Conservation (phyloP, 176 grass and related monocot genomes). For the Oryza longistaminata region DNA sequence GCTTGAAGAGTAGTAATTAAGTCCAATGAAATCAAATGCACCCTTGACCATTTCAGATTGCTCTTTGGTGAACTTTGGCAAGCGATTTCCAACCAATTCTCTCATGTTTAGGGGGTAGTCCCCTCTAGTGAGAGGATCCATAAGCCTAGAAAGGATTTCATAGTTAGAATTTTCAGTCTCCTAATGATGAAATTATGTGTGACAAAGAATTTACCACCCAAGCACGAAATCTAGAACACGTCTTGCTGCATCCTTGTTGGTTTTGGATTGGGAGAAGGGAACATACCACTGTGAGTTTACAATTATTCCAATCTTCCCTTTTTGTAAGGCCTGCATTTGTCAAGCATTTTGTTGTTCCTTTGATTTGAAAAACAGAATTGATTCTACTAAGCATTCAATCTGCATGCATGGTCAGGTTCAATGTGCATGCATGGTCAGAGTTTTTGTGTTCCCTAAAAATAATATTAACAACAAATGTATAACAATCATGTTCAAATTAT, state of each 20-base stretch:
- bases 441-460: too few relatives aligned
- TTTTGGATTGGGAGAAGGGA: conserved; percentile 45
- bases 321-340: conserved; percentile 42
- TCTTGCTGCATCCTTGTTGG: conserved; percentile 1
- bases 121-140: conserved; percentile 49
- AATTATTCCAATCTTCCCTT: conserved; percentile 56
- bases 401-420: too few relatives aligned
- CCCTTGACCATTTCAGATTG: conserved; percentile 51
- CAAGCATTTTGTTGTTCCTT: background rate
- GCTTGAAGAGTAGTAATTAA: conserved; percentile 62
- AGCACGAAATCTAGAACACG: conserved; percentile 53
- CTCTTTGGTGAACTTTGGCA: conserved; percentile 56
- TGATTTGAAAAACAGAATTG: background rate
- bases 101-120: conserved; percentile 54
- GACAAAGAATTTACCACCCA: conserved; percentile 54
- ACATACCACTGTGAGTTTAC: conserved; percentile 46
- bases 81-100: conserved; percentile 1
- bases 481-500: too few relatives aligned
- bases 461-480: too few relatives aligned
- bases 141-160: conserved; percentile 35
- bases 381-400: too few relatives aligned
- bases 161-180: too few relatives aligned
- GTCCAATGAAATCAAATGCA: background rate
- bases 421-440: too few relatives aligned
- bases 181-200: background rate